These are phyloP conservation scores for Acanthamoeba castellanii DNA, from an alignment of 208 protist species.

Conservation along the genomic window DNA sequence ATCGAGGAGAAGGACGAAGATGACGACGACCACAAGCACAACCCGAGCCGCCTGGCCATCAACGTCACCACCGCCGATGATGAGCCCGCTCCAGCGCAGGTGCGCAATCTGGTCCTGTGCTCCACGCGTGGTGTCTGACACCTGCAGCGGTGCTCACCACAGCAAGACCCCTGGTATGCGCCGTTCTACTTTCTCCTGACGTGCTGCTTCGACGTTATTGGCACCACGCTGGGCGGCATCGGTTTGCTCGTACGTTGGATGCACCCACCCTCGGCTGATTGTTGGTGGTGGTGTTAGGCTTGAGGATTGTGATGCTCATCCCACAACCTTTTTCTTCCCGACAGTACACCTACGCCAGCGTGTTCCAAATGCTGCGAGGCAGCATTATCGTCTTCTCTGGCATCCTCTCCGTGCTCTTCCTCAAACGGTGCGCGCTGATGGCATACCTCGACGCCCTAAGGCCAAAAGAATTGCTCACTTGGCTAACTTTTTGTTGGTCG, in stretches of 20 bases:
- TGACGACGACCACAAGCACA: neutral
- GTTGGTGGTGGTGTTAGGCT: neutral
- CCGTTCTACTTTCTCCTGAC: conserved; percentile 57
- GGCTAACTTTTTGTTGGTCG: neutral
- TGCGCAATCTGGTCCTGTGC: neutral
- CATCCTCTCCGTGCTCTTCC: conserved; percentile 64
- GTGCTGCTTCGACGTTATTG: conserved; percentile 65
- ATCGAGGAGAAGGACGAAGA: neutral
- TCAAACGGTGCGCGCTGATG: conserved; percentile 11
- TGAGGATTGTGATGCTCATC: neutral
- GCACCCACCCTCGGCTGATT: neutral
- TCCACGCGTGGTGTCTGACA: neutral
- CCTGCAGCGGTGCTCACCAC: neutral
- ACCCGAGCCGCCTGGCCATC: neutral
- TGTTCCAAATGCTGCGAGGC: conserved; percentile 68
- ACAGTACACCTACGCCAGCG: conserved; percentile 61
- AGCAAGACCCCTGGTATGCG: conserved; percentile 5
- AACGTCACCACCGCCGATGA: neutral
- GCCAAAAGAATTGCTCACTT: neutral
- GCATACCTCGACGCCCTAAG: neutral
- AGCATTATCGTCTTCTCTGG: conserved; percentile 68
- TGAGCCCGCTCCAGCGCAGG: neutral
- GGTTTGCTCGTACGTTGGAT: conserved; percentile 32
- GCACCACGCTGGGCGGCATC: conserved; percentile 63
- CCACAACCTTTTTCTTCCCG: too few species aligned